Conservation (phyloP, 1,284 basidiomycete species). For the Apiotrichum sp. region DNA sequence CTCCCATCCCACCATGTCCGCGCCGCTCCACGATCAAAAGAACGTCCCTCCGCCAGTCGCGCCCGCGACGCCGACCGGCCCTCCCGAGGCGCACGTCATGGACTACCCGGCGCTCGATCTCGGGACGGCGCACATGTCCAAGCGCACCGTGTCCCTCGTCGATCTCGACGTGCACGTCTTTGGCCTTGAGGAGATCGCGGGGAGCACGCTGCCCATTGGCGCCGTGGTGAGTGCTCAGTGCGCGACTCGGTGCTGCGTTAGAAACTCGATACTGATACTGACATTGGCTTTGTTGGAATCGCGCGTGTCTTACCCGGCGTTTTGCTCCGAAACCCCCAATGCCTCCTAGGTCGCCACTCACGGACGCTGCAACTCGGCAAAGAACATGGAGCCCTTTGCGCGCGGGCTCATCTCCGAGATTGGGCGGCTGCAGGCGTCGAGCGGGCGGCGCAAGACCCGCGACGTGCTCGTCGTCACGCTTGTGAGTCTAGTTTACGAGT, state of each 20-base stretch:
- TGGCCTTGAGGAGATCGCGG: conserved; percentile 37
- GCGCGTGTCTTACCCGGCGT: not conserved
- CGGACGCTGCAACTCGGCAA: conserved; percentile 33
- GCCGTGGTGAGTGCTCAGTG: conserved; percentile 28
- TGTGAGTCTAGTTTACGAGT: conserved; percentile 18
- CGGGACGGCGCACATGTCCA: conserved; percentile 12
- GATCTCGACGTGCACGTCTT: conserved; percentile 38
- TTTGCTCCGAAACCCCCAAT: not conserved
- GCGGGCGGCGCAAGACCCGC: conserved; percentile 18
- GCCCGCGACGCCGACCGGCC: not conserved
- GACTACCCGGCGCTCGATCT: conserved; percentile 34
- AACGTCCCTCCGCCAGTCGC: too few relatives aligned
- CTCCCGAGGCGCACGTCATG: conserved; percentile 17
- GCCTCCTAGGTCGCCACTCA: conserved; percentile 36
- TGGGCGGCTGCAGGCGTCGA: conserved; percentile 1
- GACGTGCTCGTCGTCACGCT: conserved; percentile 44
- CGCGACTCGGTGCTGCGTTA: conserved; percentile 10
- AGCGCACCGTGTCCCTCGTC: conserved; percentile 20
- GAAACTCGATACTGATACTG: not conserved
- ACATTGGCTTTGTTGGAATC: too few relatives aligned
- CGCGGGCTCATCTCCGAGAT: conserved; percentile 32
- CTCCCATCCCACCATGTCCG: too few relatives aligned
- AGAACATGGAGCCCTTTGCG: conserved; percentile 33
- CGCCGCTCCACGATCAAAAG: too few relatives aligned
- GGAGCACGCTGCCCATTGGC: conserved; percentile 23